These are phyloP conservation scores for Kwoniella heveanensis DNA, from an alignment of 768 basidiomycete genomes.

Conservation along the genomic window DNA sequence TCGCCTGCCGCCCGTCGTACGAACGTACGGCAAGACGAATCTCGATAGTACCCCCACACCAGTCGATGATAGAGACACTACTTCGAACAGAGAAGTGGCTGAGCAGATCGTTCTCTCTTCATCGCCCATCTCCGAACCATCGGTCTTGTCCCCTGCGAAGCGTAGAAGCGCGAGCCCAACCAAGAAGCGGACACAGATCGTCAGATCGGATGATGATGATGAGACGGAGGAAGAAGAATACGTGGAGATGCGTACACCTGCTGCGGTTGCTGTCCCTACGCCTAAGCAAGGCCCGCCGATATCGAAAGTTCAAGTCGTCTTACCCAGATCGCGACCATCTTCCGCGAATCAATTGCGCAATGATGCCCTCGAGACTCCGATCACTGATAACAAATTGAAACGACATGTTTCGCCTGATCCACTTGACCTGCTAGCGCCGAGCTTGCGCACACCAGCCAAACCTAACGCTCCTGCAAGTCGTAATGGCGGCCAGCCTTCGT, in stretches of 20 bases:
- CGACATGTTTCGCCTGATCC: slow-evolving; percentile 15
- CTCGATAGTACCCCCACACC: slow-evolving; percentile 8
- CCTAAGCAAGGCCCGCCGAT: neutral
- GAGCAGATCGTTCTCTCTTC: slow-evolving; percentile 7
- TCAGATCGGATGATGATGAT: slow-evolving; percentile 7
- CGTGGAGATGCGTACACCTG: slow-evolving; percentile 6
- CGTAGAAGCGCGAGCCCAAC: slow-evolving; percentile 1
- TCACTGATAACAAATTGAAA: neutral
- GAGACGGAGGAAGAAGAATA: slow-evolving; percentile 21
- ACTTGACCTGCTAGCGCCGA: slow-evolving; percentile 4
- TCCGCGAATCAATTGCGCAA: slow-evolving; percentile 3
- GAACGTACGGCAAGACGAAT: slow-evolving; percentile 14
- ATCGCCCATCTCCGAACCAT: slow-evolving; percentile 8
- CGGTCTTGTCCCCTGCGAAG: neutral
- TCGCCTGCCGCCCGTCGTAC: neutral
- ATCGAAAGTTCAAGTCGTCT: slow-evolving; percentile 17
- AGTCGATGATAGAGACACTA: neutral
- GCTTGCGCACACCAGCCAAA: neutral
- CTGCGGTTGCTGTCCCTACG: neutral
- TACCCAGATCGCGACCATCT: slow-evolving; percentile 12
- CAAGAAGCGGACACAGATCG: slow-evolving; percentile 4
- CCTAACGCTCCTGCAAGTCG: neutral
- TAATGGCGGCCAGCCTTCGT: neutral
- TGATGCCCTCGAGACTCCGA: neutral
- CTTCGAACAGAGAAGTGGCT: neutral